phyloP scores from a whole-genome alignment of 495 filamentous ascomycete species.

The Penicillium turbatum region DNA sequence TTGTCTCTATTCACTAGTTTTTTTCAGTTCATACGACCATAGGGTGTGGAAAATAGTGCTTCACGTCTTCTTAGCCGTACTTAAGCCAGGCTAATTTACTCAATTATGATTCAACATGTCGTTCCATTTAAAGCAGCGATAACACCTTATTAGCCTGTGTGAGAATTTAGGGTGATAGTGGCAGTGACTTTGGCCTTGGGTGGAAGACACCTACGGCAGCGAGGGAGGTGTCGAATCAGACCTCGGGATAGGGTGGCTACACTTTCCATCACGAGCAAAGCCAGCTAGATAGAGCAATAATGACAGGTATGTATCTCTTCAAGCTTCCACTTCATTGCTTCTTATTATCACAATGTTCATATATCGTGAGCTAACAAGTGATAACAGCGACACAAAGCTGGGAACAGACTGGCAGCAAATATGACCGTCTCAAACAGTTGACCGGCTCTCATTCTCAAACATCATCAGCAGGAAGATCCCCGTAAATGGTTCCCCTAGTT shows the following conservation, averaged over 20 bases:
- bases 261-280: not conserved
- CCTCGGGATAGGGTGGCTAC: not conserved
- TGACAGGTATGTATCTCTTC: not conserved
- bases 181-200: not conserved
- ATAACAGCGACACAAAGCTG: not conserved
- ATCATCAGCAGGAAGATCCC: not conserved
- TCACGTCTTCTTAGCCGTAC: too few species aligned
- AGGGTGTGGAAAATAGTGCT: too few species aligned
- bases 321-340: not conserved
- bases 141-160: too few species aligned
- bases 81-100: too few species aligned
- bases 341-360: too few species aligned
- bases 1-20: too few species aligned
- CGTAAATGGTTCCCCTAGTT: not conserved
- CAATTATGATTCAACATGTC: too few species aligned
- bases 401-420: not conserved
- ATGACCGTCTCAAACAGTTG: not conserved
- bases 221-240: not conserved
- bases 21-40: too few species aligned
- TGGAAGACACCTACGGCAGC: not conserved
- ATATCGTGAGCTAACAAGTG: too few species aligned
- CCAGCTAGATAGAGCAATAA: slow-evolving; percentile 1
- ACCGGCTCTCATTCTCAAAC: not conserved
- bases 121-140: too few species aligned
- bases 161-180: too few species aligned